A percentile compares a stretch with the other conserved stretches of the same genome.
These are phyloP conservation scores for Babesia bovis DNA, from an alignment of 169 alveolate genomes.

Conservation along the genomic window DNA sequence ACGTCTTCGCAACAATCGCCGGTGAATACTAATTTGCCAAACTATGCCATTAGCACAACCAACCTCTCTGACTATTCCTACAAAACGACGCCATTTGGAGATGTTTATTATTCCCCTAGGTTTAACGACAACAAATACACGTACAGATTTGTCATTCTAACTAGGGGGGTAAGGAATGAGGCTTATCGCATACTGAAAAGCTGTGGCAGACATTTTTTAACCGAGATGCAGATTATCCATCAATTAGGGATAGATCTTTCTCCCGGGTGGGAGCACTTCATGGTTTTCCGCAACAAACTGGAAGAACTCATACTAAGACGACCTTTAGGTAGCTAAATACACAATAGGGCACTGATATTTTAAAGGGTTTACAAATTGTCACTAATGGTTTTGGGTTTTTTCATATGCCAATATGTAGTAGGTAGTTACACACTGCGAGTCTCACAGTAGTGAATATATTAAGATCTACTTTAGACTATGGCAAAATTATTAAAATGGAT, in stretches of 20 bases:
- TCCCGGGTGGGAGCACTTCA: slow-evolving; percentile 87
- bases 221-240: slow-evolving; percentile 80
- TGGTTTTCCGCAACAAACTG: slow-evolving; percentile 78
- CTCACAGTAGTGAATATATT: background rate
- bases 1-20: background rate
- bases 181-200: slow-evolving; percentile 77
- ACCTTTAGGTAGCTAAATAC: slow-evolving; percentile 18
- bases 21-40: slow-evolving; percentile 2
- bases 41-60: slow-evolving; percentile 53
- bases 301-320: slow-evolving; percentile 81
- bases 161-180: slow-evolving; percentile 80
- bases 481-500: slow-evolving; percentile 7
- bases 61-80: slow-evolving; percentile 61
- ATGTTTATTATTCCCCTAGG: slow-evolving; percentile 84
- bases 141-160: slow-evolving; percentile 80
- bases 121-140: slow-evolving; percentile 80
- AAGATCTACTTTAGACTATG: background rate
- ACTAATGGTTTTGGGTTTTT: background rate
- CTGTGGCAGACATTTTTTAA: slow-evolving; percentile 73
- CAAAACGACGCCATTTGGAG: slow-evolving; percentile 73
- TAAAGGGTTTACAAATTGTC: background rate
- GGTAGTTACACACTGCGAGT: background rate
- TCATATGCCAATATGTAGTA: background rate
- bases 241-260: slow-evolving; percentile 79
- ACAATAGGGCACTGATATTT: background rate